phyloP scores from a whole-genome alignment of 2,329 filamentous ascomycete species.

The Colletotrichum cereale region DNA sequence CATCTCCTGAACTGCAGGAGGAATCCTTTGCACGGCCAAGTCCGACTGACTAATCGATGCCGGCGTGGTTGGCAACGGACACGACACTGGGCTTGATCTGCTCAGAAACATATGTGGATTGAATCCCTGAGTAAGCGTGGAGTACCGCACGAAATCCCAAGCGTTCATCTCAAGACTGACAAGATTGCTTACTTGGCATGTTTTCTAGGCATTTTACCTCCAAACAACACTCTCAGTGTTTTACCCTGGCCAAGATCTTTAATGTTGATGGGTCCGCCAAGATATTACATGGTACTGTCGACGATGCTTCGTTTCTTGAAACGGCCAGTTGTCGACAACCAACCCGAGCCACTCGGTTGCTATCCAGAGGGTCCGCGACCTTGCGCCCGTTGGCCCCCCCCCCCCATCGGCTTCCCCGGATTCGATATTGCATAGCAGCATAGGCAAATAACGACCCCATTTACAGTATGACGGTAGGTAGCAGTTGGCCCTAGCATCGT shows the following conservation, averaged over 20 bases:
- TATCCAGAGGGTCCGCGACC: not conserved
- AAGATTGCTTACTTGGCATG: not conserved
- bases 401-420: slow-evolving; percentile 19
- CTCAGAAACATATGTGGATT: not conserved
- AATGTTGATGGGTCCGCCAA: not conserved
- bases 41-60: not conserved
- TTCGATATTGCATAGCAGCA: not conserved
- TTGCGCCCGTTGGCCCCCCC: not conserved
- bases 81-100: not conserved
- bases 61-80: not conserved
- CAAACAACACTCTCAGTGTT: not conserved
- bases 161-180: not conserved
- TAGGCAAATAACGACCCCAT: not conserved
- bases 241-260: not conserved
- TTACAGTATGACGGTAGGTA: not conserved
- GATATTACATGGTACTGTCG: no score
- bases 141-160: not conserved
- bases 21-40: not conserved
- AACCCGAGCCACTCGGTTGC: not conserved
- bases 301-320: not conserved
- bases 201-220: not conserved
- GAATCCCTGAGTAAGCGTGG: not conserved
- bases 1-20: not conserved
- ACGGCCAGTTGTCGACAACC: not conserved
- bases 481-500: not conserved